These are phyloP conservation scores for Wallacemonas rigidus DNA, from an alignment of 208 protist species.

Conservation along the genomic window DNA sequence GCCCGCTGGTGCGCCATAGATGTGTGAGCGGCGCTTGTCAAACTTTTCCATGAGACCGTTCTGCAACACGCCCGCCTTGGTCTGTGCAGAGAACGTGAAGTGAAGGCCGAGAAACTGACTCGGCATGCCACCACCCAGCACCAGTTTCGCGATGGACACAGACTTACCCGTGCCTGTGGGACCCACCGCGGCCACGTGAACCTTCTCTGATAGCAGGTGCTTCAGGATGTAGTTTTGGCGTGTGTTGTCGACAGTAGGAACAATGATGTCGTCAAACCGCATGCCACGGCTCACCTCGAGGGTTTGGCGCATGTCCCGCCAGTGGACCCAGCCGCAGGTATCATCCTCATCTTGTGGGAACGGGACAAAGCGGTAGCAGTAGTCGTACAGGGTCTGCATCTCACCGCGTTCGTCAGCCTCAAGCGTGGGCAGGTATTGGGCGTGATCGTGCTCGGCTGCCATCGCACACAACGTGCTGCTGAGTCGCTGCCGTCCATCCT, in stretches of 20 bases:
- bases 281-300: slow-evolving; percentile 60
- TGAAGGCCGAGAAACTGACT: slow-evolving; percentile 78
- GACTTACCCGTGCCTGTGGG: slow-evolving; percentile 96
- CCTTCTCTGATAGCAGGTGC: slow-evolving; percentile 72
- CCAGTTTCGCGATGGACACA: slow-evolving; percentile 76
- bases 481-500: slow-evolving; percentile 88
- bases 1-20: slow-evolving; percentile 85
- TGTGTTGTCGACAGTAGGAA: slow-evolving; percentile 94
- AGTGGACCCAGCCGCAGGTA: slow-evolving; percentile 70
- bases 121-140: slow-evolving; percentile 82
- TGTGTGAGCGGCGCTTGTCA: slow-evolving; percentile 92
- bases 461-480: slow-evolving; percentile 77
- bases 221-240: slow-evolving; percentile 89
- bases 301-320: slow-evolving; percentile 53
- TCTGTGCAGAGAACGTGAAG: slow-evolving; percentile 94
- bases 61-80: slow-evolving; percentile 88
- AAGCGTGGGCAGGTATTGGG: slow-evolving; percentile 38
- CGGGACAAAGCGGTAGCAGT: slow-evolving; percentile 76
- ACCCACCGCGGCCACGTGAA: slow-evolving; percentile 89
- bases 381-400: slow-evolving; percentile 93
- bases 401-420: slow-evolving; percentile 15
- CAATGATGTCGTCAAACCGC: slow-evolving; percentile 92
- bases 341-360: slow-evolving; percentile 44
- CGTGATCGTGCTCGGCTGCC: slow-evolving; percentile 50
- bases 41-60: slow-evolving; percentile 94